These are phyloP conservation scores for Aspergillus leporis DNA, from an alignment of 495 filamentous ascomycete species.

Conservation along the genomic window DNA sequence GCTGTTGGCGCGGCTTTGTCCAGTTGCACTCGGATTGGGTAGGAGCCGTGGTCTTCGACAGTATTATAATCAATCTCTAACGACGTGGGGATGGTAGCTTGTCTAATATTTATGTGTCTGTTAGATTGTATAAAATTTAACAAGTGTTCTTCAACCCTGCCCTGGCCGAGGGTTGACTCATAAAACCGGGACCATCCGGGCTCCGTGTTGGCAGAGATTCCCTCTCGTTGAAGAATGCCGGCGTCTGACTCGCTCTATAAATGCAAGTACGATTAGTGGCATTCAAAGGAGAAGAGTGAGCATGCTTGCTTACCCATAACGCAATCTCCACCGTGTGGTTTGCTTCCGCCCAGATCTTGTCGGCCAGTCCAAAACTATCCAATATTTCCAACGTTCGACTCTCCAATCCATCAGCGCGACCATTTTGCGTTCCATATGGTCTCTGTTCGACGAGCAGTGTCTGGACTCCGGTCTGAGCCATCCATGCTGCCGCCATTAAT, in stretches of 20 bases:
- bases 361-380: conserved; percentile 65
- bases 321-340: conserved; percentile 17
- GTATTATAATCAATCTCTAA: background rate
- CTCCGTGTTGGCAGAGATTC: conserved; percentile 8
- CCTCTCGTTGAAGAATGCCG: conserved; percentile 5
- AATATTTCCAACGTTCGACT: conserved; percentile 70
- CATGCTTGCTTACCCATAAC: conserved; percentile 8
- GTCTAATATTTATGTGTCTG: conserved; percentile 4
- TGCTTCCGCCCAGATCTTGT: conserved; percentile 26
- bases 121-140: background rate
- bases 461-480: conserved; percentile 44
- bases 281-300: background rate
- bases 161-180: conserved; percentile 12
- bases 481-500: conserved; percentile 59
- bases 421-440: conserved; percentile 44
- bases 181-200: conserved; percentile 14
- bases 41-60: conserved; percentile 8
- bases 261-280: background rate
- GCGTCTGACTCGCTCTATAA: conserved; percentile 2
- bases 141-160: conserved; percentile 8
- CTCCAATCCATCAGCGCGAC: conserved; percentile 75
- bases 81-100: conserved; percentile 2
- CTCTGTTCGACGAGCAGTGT: conserved; percentile 58
- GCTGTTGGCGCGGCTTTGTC: background rate
- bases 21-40: conserved; percentile 12